Conservation (phyloP, 2,329 filamentous ascomycete species). For the Clarireedia paspali region DNA sequence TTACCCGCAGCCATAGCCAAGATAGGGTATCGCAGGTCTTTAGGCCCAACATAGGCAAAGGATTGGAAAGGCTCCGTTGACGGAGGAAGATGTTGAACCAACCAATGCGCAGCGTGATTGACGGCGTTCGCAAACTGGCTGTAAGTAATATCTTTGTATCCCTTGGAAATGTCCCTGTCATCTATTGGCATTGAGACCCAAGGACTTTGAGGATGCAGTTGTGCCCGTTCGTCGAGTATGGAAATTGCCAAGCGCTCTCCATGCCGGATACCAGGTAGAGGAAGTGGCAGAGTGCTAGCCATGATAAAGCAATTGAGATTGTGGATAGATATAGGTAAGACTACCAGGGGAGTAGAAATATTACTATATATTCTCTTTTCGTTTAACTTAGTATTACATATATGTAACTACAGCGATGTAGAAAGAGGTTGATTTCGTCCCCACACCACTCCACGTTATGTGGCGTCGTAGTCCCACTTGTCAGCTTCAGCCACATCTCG, state of each 20-base stretch:
- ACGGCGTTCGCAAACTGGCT: neutral
- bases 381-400: too few relatives aligned
- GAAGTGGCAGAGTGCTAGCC: neutral
- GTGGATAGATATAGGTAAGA: neutral
- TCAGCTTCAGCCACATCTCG: too few relatives aligned
- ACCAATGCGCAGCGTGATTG: constrained; percentile 2
- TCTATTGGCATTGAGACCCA: neutral
- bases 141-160: neutral
- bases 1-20: constrained; percentile 4
- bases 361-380: too few relatives aligned
- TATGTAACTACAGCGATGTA: too few relatives aligned
- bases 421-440: too few relatives aligned
- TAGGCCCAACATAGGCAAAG: neutral
- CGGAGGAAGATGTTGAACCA: neutral
- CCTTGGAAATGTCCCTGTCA: neutral
- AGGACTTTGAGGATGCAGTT: neutral
- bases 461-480: too few relatives aligned
- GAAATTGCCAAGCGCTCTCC: neutral
- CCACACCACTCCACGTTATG: too few relatives aligned
- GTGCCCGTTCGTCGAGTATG: constrained; percentile 1
- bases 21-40: neutral
- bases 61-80: neutral
- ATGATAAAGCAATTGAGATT: neutral
- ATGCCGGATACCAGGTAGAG: constrained; percentile 2
- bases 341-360: neutral